A percentile compares a stretch with the other conserved stretches of the same genome.
Conservation (phyloP, 2,329 filamentous ascomycete genomes). For the Moelleriella libera region DNA sequence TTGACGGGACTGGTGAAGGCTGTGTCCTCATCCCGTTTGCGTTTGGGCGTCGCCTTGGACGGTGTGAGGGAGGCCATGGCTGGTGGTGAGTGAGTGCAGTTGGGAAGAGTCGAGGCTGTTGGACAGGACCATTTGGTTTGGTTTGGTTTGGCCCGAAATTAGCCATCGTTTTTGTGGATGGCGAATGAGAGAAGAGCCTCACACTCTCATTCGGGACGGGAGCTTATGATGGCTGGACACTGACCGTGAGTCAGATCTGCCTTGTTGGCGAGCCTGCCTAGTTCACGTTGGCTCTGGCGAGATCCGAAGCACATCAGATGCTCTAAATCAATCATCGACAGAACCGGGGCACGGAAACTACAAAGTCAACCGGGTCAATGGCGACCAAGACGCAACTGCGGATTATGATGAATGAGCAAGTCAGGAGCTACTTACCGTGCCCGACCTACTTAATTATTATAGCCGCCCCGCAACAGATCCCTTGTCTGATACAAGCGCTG, state of each 20-base stretch:
- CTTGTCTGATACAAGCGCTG: no score
- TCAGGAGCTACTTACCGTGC: no score
- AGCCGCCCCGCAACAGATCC: no score
- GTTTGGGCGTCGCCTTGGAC: constrained; percentile 24
- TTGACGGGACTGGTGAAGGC: constrained; percentile 16
- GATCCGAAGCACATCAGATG: no score
- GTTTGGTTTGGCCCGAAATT: neutral
- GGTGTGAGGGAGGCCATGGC: constrained; percentile 8
- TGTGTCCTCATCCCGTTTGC: constrained; percentile 26
- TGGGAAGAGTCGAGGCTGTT: neutral
- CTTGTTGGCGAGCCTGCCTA: neutral
- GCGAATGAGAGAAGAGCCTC: neutral
- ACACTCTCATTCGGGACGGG: neutral
- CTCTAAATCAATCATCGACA: no score
- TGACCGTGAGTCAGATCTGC: no score
- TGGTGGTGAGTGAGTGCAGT: neutral
- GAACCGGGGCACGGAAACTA: no score
- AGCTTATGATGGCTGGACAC: neutral
- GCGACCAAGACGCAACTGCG: no score
- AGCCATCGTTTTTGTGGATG: neutral
- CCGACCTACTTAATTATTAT: no score
- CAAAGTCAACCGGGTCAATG: no score
- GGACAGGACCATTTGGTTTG: neutral
- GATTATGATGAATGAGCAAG: no score
- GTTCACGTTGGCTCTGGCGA: neutral